Evolutionary conservation across 2,329 filamentous ascomycete species (phyloP).

Genomic region (Bipolaris victoriae): DNA sequence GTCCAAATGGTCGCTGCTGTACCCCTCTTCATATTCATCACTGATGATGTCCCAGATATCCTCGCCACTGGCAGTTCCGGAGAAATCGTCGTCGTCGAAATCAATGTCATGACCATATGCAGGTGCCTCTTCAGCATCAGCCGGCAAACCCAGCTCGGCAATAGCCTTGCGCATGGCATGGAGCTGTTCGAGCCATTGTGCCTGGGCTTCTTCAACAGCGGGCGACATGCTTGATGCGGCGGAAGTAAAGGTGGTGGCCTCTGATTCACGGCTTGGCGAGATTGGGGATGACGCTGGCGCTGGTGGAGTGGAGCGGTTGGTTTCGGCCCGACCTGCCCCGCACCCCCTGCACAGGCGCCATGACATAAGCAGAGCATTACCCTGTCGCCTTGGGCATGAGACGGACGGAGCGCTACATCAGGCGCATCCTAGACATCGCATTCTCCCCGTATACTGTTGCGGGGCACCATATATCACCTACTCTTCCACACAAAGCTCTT

Average conservation of each 20-base stretch:
- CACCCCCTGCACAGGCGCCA: constrained; percentile 25
- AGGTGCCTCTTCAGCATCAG: constrained; percentile 53
- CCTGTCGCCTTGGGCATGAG: constrained; percentile 4
- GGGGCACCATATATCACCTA: background rate
- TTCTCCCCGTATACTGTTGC: background rate
- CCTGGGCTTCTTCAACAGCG: constrained; percentile 54
- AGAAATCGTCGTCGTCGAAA: constrained; percentile 67
- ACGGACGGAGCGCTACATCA: background rate
- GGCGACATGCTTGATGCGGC: constrained; percentile 45
- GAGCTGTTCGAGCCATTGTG: constrained; percentile 84
- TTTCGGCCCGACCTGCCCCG: constrained; percentile 29
- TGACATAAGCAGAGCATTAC: constrained; percentile 25
- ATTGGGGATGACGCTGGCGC: constrained; percentile 21
- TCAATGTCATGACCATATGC: constrained; percentile 65
- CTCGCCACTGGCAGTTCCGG: constrained; percentile 68
- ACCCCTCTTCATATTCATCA: constrained; percentile 69
- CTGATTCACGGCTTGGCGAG: constrained; percentile 19
- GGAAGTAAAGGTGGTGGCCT: background rate
- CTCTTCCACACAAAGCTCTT: background rate
- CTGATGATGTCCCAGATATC: constrained; percentile 95
- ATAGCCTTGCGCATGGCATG: constrained; percentile 86
- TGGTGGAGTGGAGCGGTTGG: constrained; percentile 5
- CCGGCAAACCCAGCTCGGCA: constrained; percentile 68
- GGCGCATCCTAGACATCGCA: background rate
- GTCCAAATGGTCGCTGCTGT: constrained; percentile 69